These are phyloP conservation scores for Amanita muscaria DNA, from an alignment of 768 basidiomycete genomes.

Conservation along the genomic window DNA sequence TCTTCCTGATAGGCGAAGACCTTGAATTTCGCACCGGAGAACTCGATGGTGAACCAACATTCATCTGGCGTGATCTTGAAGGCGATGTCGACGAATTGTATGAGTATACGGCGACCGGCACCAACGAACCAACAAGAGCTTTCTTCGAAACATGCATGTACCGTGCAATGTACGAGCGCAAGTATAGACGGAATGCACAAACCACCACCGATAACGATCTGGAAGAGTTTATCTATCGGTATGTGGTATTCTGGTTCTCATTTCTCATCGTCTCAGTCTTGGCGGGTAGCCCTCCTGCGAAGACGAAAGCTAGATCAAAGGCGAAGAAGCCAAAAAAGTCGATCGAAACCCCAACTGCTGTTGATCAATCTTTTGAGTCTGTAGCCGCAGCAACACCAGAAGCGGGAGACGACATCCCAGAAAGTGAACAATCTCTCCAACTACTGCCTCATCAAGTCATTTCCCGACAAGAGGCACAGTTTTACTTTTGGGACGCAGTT, in stretches of 20 bases:
- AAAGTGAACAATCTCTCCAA: not conserved
- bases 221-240: slow-evolving; percentile 78
- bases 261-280: not conserved
- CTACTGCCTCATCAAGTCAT: slow-evolving; percentile 12
- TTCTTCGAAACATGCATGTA: slow-evolving; percentile 95
- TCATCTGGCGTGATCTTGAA: slow-evolving; percentile 87
- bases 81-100: slow-evolving; percentile 91
- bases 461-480: slow-evolving; percentile 38
- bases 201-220: slow-evolving; percentile 58
- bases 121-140: slow-evolving; percentile 72
- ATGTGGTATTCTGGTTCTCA: slow-evolving; percentile 21
- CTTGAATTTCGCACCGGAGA: slow-evolving; percentile 77
- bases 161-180: slow-evolving; percentile 94
- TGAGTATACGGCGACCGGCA: slow-evolving; percentile 79
- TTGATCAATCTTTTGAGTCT: not conserved
- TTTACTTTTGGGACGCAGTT: slow-evolving; percentile 56
- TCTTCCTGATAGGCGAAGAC: slow-evolving; percentile 85
- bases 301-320: slow-evolving; percentile 16
- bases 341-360: not conserved
- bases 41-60: slow-evolving; percentile 69
- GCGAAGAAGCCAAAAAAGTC: not conserved
- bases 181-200: slow-evolving; percentile 68
- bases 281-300: slow-evolving; percentile 26
- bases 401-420: not conserved
- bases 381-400: slow-evolving; percentile 9